Evolutionary conservation across 257 asterid genomes (phyloP).

Genomic region (Nicotiana noctiflora): DNA sequence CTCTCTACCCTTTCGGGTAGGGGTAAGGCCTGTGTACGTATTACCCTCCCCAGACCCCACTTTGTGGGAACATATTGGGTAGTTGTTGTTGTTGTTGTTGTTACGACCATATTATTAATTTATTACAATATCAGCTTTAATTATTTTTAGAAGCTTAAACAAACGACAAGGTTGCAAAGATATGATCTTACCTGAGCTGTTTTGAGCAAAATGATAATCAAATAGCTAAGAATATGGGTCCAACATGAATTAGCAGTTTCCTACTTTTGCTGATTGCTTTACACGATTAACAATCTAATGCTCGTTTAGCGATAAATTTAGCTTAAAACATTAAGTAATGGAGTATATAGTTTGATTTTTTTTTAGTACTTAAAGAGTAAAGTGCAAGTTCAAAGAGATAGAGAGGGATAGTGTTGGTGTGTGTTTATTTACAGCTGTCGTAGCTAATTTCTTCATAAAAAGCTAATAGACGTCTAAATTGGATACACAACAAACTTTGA

Average conservation of each 20-base stretch:
- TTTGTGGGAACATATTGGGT: too few species aligned
- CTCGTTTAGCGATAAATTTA: neutral
- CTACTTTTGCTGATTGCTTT: neutral
- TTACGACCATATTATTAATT: neutral
- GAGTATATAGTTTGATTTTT: neutral
- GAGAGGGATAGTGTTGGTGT: neutral
- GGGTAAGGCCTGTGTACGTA: too few species aligned
- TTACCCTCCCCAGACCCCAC: too few species aligned
- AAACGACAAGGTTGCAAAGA: neutral
- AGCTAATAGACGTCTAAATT: neutral
- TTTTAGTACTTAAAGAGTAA: neutral
- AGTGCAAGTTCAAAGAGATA: neutral
- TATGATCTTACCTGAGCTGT: neutral
- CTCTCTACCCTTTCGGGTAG: too few species aligned
- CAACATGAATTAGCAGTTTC: neutral
- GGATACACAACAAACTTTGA: neutral
- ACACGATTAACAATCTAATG: neutral
- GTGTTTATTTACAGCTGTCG: neutral
- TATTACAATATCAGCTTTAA: neutral
- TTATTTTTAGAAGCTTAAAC: neutral
- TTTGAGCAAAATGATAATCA: constrained; percentile 7
- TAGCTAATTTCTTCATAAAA: neutral
- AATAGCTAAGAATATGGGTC: constrained; percentile 2
- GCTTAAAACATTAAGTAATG: neutral
- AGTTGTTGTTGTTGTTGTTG: too few species aligned